phyloP scores from a whole-genome alignment of 148 eudicot genomes.

The Rhododendron williamsianum region DNA sequence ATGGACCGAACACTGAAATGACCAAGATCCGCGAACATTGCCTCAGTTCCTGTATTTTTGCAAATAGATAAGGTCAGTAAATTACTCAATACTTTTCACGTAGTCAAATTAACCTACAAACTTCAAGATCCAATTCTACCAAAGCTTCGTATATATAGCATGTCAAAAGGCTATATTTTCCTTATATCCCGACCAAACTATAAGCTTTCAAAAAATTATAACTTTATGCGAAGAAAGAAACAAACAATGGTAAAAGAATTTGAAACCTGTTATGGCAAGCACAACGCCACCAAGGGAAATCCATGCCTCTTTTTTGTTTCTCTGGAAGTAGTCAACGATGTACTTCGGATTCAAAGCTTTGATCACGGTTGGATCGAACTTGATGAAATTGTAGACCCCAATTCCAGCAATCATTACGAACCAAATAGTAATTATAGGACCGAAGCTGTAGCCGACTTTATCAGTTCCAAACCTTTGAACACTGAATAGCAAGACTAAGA shows the following conservation, averaged over 20 bases:
- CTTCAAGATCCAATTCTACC: background rate
- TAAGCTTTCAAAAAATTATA: background rate
- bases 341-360: conserved; percentile 30
- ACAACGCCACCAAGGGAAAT: conserved; percentile 33
- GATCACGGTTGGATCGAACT: conserved; percentile 18
- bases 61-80: background rate
- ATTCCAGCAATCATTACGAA: conserved; percentile 20
- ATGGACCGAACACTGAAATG: conserved; percentile 28
- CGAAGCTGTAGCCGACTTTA: conserved; percentile 33
- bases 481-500: conserved; percentile 20
- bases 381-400: conserved; percentile 26
- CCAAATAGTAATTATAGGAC: conserved; percentile 27
- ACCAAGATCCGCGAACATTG: conserved; percentile 30
- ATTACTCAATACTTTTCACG: background rate
- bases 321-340: conserved; percentile 24
- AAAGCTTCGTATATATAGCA: background rate
- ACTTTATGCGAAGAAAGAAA: background rate
- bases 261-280: conserved; percentile 26
- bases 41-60: conserved; percentile 21
- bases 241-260: background rate
- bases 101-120: background rate
- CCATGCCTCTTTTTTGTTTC: conserved; percentile 29
- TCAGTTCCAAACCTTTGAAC: conserved; percentile 36
- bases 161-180: background rate
- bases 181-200: background rate